Percentiles rank a stretch among this genome's conserved stretches.
Evolutionary conservation across 352 stramenopile species (phyloP).

Genomic region (Aphanomyces invadans): DNA sequence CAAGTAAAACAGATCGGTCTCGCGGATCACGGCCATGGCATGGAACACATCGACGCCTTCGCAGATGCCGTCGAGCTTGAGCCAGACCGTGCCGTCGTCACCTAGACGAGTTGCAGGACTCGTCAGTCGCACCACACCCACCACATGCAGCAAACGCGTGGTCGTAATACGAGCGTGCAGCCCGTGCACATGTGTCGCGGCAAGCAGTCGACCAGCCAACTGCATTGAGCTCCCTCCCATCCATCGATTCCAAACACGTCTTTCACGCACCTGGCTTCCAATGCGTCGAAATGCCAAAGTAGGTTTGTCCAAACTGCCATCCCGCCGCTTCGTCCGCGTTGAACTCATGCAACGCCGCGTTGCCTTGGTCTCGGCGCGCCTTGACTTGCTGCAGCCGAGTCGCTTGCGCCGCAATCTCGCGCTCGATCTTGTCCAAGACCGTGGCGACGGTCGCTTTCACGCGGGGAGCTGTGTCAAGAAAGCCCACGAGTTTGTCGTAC

Average conservation of each 20-base stretch:
- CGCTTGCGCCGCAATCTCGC: conserved; percentile 29
- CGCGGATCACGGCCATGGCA: conserved; percentile 68
- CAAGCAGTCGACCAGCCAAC: too few species aligned
- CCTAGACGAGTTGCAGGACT: conserved; percentile 25
- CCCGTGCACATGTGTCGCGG: too few species aligned
- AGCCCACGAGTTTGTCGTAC: conserved; percentile 60
- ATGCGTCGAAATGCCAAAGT: conserved; percentile 67
- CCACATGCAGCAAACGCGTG: background rate
- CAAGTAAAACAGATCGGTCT: conserved; percentile 64
- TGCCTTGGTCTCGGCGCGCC: conserved; percentile 37
- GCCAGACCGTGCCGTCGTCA: conserved; percentile 61
- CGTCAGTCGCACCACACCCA: background rate
- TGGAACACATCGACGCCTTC: conserved; percentile 80
- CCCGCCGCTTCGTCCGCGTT: conserved; percentile 43
- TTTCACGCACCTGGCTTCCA: conserved; percentile 47
- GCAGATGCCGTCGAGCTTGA: conserved; percentile 69
- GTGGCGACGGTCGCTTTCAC: conserved; percentile 9
- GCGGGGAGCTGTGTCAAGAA: conserved; percentile 26
- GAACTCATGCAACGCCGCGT: conserved; percentile 60
- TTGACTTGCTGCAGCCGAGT: conserved; percentile 36
- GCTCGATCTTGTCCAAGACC: conserved; percentile 8
- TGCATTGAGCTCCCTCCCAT: too few species aligned
- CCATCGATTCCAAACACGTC: conserved; percentile 2
- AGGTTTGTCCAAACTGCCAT: conserved; percentile 69
- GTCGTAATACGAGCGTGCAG: too few species aligned